A percentile compares a stretch with the other conserved stretches of the same genome.
phyloP scores from a whole-genome alignment of 768 basidiomycete genomes.

The Trametes meyenii region DNA sequence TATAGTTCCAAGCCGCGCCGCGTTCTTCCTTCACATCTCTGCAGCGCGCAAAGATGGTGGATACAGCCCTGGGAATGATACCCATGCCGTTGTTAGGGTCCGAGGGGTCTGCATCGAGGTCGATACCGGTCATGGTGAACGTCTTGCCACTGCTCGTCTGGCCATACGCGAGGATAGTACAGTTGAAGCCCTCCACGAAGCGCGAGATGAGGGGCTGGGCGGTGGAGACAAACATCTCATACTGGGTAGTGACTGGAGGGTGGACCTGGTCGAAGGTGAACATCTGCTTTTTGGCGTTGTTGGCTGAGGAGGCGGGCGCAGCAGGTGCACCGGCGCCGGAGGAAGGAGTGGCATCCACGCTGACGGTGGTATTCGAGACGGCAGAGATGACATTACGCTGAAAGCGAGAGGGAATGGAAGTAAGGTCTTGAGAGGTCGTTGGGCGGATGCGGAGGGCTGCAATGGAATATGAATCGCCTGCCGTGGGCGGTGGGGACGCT shows the following conservation, averaged over 20 bases:
- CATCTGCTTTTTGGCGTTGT: constrained; percentile 72
- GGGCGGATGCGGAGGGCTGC: constrained; percentile 91
- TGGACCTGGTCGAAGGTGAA: constrained; percentile 97
- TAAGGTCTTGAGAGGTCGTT: constrained; percentile 78
- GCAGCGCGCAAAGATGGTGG: constrained; percentile 80
- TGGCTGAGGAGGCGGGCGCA: constrained; percentile 44
- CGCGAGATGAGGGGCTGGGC: constrained; percentile 83
- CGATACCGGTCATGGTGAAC: constrained; percentile 96
- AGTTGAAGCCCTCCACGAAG: constrained; percentile 94
- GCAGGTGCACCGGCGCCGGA: constrained; percentile 53
- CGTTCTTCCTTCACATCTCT: constrained; percentile 79
- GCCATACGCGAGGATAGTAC: constrained; percentile 96
- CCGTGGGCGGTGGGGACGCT: constrained; percentile 5
- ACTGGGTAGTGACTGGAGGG: constrained; percentile 81
- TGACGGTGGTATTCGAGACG: constrained; percentile 69
- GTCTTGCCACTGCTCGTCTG: constrained; percentile 98
- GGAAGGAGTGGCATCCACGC: constrained; percentile 74
- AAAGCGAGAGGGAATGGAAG: constrained; percentile 90
- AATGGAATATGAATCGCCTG: constrained; percentile 26
- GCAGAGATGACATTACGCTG: constrained; percentile 88
- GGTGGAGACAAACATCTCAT: constrained; percentile 82
- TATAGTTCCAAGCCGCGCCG: constrained; percentile 73
- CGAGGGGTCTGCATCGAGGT: constrained; percentile 85
- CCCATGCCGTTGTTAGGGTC: constrained; percentile 87
- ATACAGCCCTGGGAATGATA: constrained; percentile 93